Percentiles rank a stretch among this genome's conserved stretches.
These are phyloP conservation scores for Penicillium ucsense DNA, from an alignment of 495 filamentous ascomycete genomes.

Conservation along the genomic window DNA sequence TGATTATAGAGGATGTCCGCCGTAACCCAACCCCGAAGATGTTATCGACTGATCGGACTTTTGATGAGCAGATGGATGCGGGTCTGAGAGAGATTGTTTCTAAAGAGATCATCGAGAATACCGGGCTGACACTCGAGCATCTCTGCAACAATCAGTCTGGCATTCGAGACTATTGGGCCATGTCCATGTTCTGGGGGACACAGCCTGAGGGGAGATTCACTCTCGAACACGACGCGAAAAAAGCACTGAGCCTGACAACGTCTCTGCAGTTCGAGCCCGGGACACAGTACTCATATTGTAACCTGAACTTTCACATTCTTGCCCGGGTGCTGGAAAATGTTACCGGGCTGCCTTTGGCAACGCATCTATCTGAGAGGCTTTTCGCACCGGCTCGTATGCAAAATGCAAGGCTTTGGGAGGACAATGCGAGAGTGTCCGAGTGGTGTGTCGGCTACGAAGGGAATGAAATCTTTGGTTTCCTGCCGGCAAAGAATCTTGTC, in stretches of 20 bases:
- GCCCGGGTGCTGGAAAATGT: neutral
- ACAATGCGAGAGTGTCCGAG: neutral
- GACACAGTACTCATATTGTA: neutral
- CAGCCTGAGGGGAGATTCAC: conserved; percentile 13
- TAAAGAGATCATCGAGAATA: neutral
- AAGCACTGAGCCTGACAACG: neutral
- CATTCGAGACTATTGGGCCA: conserved; percentile 25
- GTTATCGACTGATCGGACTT: no score
- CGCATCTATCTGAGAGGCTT: neutral
- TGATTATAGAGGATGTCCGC: neutral
- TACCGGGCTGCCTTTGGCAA: neutral
- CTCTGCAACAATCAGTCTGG: conserved; percentile 24
- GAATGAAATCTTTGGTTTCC: neutral
- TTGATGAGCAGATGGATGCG: neutral
- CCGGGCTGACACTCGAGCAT: conserved; percentile 10
- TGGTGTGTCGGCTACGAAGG: neutral
- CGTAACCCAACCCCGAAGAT: neutral
- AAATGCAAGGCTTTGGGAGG: neutral
- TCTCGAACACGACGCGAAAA: neutral
- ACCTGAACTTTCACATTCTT: neutral
- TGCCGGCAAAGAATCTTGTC: conserved; percentile 6
- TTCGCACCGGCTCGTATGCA: neutral
- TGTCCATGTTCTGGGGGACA: conserved; percentile 22
- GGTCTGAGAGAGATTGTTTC: neutral
- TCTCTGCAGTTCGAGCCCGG: neutral